Conservation (phyloP, 2,329 filamentous ascomycete species). For the Cadophora sp. region DNA sequence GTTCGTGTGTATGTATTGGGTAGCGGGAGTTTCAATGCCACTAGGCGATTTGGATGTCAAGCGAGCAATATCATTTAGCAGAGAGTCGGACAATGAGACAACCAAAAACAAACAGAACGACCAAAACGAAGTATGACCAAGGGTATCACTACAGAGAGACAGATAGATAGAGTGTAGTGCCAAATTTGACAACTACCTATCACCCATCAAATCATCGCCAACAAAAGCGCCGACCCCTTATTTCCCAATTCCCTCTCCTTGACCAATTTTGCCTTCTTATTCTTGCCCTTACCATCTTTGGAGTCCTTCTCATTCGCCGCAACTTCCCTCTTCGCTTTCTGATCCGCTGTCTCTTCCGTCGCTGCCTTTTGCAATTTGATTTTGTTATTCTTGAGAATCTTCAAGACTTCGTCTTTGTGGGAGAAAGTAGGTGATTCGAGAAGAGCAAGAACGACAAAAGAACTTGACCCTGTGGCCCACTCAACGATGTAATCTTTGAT, state of each 20-base stretch:
- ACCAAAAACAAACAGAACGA: not conserved
- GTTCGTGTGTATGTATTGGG: not conserved
- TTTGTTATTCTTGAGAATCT: conserved; percentile 75
- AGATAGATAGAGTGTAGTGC: conserved; percentile 10
- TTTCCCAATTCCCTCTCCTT: conserved; percentile 59
- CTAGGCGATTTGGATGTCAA: not conserved
- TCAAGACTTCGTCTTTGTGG: conserved; percentile 69
- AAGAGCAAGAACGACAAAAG: conserved; percentile 84
- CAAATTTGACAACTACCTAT: conserved; percentile 6
- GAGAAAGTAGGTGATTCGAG: conserved; percentile 77
- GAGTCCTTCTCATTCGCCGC: conserved; percentile 52
- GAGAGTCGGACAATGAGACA: not conserved
- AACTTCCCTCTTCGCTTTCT: conserved; percentile 55
- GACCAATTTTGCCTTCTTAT: conserved; percentile 51
- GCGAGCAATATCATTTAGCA: not conserved
- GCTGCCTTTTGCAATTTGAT: conserved; percentile 73
- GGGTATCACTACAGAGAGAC: conserved; percentile 27
- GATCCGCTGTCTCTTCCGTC: conserved; percentile 60
- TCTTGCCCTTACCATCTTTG: conserved; percentile 47
- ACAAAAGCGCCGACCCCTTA: conserved; percentile 64
- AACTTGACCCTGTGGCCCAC: conserved; percentile 88
- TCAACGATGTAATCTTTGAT: conserved; percentile 77
- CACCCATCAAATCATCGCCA: conserved; percentile 57
- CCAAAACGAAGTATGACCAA: conserved; percentile 7
- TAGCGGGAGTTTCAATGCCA: not conserved